phyloP scores from a whole-genome alignment of 2,329 filamentous ascomycete genomes.

The Penicillium glabrum region DNA sequence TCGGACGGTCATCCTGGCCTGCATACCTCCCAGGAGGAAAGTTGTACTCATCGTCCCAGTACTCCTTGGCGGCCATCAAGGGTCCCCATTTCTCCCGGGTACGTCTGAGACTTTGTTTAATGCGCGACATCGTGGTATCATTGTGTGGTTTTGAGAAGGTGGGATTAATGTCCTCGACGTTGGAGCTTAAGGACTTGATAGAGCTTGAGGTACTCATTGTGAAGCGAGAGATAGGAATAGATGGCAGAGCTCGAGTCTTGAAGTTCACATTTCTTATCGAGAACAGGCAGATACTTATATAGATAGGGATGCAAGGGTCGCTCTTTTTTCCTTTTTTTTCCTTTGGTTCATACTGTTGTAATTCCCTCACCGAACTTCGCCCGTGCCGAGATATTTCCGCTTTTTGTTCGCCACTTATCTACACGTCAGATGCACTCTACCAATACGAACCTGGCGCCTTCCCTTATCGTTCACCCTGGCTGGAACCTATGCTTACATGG shows the following conservation, averaged over 20 bases:
- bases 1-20: constrained; percentile 40
- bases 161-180: neutral
- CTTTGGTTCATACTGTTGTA: neutral
- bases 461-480: too few species aligned
- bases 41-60: constrained; percentile 22
- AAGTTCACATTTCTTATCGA: neutral
- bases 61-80: constrained; percentile 19
- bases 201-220: neutral
- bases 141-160: neutral
- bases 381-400: neutral
- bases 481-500: too few species aligned
- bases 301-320: neutral
- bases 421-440: neutral
- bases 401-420: neutral
- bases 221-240: neutral
- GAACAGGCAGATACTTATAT: neutral
- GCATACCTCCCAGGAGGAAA: constrained; percentile 19
- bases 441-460: too few species aligned
- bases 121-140: neutral
- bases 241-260: neutral
- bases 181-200: neutral
- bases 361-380: neutral
- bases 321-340: neutral
- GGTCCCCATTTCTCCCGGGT: constrained; percentile 17
- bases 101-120: constrained; percentile 8